These are phyloP conservation scores for Mycena amicta DNA, from an alignment of 768 basidiomycete species.

Conservation along the genomic window DNA sequence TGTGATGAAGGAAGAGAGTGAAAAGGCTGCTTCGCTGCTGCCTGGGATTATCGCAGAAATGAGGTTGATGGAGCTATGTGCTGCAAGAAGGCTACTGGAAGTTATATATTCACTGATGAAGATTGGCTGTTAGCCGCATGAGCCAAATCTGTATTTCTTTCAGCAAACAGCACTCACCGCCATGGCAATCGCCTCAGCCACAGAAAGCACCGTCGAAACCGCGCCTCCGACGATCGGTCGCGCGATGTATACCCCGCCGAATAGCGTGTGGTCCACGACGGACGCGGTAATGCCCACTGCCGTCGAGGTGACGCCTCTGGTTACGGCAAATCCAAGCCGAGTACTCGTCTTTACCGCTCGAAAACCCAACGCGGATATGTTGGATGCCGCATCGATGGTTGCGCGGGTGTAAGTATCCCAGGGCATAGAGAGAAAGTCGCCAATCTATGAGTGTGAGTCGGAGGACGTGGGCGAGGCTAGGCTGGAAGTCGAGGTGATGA, in stretches of 20 bases:
- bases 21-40: conserved; percentile 80
- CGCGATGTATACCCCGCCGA: conserved; percentile 61
- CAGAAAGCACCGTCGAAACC: conserved; percentile 60
- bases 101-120: conserved; percentile 76
- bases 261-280: conserved; percentile 66
- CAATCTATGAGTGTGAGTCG: too few species aligned
- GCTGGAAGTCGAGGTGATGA: too few species aligned
- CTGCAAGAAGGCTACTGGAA: conserved; percentile 72
- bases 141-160: neutral
- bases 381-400: conserved; percentile 67
- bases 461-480: too few species aligned
- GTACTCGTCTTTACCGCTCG: conserved; percentile 68
- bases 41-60: conserved; percentile 74
- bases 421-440: conserved; percentile 34
- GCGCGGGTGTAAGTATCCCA: conserved; percentile 59
- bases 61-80: conserved; percentile 74
- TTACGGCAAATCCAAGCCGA: conserved; percentile 70
- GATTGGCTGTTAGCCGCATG: conserved; percentile 46
- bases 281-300: conserved; percentile 61
- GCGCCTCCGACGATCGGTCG: conserved; percentile 60
- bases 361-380: conserved; percentile 66
- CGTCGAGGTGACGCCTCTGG: conserved; percentile 59
- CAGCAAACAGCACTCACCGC: conserved; percentile 31
- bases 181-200: conserved; percentile 73
- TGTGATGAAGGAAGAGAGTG: conserved; percentile 75